Base-by-base conservation (phyloP, 108 stramenopile genomes). In the Conticribra weissflogii region DNA sequence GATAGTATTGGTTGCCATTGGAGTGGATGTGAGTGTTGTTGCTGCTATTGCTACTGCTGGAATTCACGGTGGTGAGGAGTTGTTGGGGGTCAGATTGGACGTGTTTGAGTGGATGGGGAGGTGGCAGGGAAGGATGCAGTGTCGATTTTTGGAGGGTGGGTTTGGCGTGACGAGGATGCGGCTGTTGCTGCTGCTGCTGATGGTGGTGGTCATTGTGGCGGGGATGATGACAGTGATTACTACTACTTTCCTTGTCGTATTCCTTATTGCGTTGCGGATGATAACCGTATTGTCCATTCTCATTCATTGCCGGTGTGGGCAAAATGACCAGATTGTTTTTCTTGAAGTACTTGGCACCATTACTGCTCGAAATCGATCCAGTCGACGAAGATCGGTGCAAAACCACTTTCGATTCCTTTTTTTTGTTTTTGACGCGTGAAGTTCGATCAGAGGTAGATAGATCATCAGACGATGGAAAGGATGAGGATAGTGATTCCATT, bases 271-370 rank as follows among this genome's bases (percentile, higher is more conserved):
- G 31, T 18, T 34, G 46, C 29, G 23, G 28, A 36, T 45, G 22
- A 28, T 47, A 18, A n/a, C 16, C 23, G 45, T 22, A 44, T 22
- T 24, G 44, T 17, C 24, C 53, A 54, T 34, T 59, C 32, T 47
- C 44, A 34, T 18, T 15, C 28, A 45, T 36, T 41, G 56, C 33
- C 32, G 21, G 56, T 1, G 54, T 27, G 3, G 72, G 47, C 21
- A 59, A 34, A 51, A 73, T 73, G 46, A 73, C 72, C 14, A 73
- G 56, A 58, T 73, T 73, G 32, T 73, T 73, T 23, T 65, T 64
- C 30, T 50, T 52, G 46, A 50, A 3, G 5, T 63, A 51, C 22
- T 28, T 15, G 15, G 47, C 9, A 21, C 3, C 18, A 18, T 51
- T 51, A 18, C 18, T 51, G 50, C 18, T n/a, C n/a, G n/a, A n/a